Percentiles rank a stretch among this genome's conserved stretches.
phyloP scores from a whole-genome alignment of 768 basidiomycete genomes.

The Leccinum fibrillosum region DNA sequence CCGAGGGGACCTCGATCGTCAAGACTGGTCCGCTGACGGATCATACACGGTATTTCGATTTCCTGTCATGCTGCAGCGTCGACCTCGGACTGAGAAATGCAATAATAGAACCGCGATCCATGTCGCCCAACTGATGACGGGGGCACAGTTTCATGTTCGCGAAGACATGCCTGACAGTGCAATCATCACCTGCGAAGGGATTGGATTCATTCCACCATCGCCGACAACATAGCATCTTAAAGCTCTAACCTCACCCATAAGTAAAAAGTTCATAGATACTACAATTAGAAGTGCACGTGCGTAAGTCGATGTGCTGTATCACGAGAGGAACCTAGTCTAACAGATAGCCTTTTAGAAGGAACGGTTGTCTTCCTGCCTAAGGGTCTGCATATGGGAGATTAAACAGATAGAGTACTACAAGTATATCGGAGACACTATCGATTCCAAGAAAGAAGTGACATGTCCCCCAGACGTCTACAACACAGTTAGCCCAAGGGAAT shows the following conservation, averaged over 20 bases:
- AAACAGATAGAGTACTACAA: conserved; percentile 18
- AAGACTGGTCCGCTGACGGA: conserved; percentile 55
- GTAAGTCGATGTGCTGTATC: conserved; percentile 15
- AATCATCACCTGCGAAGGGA: conserved; percentile 60
- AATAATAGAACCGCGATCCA: conserved; percentile 62
- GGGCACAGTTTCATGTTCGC: conserved; percentile 57
- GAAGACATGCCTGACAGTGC: conserved; percentile 40
- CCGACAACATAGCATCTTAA: neutral
- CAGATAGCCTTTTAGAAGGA: no score
- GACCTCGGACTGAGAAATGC: neutral
- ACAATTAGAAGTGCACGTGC: conserved; percentile 20
- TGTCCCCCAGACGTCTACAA: conserved; percentile 76
- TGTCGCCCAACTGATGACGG: conserved; percentile 65
- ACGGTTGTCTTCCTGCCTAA: no score
- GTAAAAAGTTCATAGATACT: conserved; percentile 13
- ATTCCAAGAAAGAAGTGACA: conserved; percentile 86
- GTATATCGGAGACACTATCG: conserved; percentile 31
- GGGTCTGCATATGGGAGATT: no score
- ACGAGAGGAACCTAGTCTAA: conserved; percentile 17
- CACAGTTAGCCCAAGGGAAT: neutral
- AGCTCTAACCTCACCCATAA: neutral
- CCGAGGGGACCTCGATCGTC: conserved; percentile 59
- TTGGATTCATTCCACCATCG: conserved; percentile 45
- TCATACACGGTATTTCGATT: conserved; percentile 56
- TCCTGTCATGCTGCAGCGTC: neutral